Base-by-base conservation (phyloP, 2,329 filamentous ascomycete species). In the Fusarium fujikuroi region DNA sequence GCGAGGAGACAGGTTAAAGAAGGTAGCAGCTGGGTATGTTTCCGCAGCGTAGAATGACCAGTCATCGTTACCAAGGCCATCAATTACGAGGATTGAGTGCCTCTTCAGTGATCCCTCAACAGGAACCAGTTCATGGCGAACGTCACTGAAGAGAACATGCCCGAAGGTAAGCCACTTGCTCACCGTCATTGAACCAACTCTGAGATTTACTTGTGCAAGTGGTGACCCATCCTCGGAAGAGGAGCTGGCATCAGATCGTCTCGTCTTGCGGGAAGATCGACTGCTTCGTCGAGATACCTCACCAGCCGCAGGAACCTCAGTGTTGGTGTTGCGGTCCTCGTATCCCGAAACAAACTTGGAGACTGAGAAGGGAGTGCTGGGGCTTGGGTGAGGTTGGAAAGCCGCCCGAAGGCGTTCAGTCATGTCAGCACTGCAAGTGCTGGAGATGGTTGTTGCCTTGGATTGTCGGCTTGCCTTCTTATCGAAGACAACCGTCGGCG, bases 141-240 rank as follows among this genome's bases (percentile, higher is more conserved):
- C 90, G 16, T 94, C 93, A 75, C 92, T 95, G 83, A 96, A 95
- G 8, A 96, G 85, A 0, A 95, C 92, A 75, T 94, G 92, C 3
- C 93, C 93, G 79, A 95, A 95, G 0, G 92, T 94, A 30, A 96
- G 88, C 93, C 93, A 96, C 79, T 95, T 95, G 85, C 92, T 95
- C 30, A 95, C 93, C 68, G 93, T 95, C 85, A 96, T 91, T 5
- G 93, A 94, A 9, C 92, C 93, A 21, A 94, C 91, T 4, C 93
- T 88, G 28, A 96, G 87, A 77, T 95, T 94, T 69, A 94, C 92
- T 79, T 92, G 91, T 0, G 90, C 89, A 25, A 92, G 82, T 4
- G 91, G 90, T 4, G 91, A 90, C 66, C 87, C 89, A 71, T 90
- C 88, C 23, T 89, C 86, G 0, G 87, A 87, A 5, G 83, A 81